phyloP scores from a whole-genome alignment of 305 asterid genomes.

The Rubia occidens region DNA sequence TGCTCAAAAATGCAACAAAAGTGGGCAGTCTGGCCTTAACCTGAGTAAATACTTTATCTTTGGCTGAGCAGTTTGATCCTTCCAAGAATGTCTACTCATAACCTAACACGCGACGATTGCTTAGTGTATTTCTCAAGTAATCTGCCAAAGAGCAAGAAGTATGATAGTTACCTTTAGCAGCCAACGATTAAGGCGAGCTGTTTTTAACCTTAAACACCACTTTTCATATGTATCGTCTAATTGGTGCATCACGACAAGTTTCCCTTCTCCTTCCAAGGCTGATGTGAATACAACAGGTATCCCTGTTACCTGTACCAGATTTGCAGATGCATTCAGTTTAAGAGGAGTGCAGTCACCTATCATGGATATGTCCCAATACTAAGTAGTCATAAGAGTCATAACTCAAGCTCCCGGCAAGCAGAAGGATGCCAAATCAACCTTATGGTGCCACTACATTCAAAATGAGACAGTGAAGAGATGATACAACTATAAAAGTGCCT shows the following conservation, averaged over 20 bases:
- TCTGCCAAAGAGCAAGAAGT: background rate
- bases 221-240: constrained; percentile 69
- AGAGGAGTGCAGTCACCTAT: background rate
- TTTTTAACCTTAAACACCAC: constrained; percentile 79
- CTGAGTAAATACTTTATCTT: constrained; percentile 88
- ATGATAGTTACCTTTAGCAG: constrained; percentile 49
- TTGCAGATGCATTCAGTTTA: constrained; percentile 13
- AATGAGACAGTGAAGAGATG: background rate
- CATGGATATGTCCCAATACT: background rate
- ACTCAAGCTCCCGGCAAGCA: background rate
- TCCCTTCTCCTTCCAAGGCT: constrained; percentile 81
- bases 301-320: constrained; percentile 58
- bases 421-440: background rate
- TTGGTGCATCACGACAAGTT: constrained; percentile 58
- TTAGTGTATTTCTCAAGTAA: background rate
- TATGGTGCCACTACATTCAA: background rate
- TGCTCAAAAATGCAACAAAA: constrained; percentile 77
- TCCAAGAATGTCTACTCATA: constrained; percentile 97
- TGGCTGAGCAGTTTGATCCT: constrained; percentile 80
- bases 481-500: background rate
- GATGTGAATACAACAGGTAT: constrained; percentile 88
- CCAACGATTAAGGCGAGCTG: constrained; percentile 93
- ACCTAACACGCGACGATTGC: constrained; percentile 34
- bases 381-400: background rate
- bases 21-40: constrained; percentile 96